These are phyloP conservation scores for Cladosporium colombiae DNA, from an alignment of 2,329 filamentous ascomycete species.

Conservation along the genomic window DNA sequence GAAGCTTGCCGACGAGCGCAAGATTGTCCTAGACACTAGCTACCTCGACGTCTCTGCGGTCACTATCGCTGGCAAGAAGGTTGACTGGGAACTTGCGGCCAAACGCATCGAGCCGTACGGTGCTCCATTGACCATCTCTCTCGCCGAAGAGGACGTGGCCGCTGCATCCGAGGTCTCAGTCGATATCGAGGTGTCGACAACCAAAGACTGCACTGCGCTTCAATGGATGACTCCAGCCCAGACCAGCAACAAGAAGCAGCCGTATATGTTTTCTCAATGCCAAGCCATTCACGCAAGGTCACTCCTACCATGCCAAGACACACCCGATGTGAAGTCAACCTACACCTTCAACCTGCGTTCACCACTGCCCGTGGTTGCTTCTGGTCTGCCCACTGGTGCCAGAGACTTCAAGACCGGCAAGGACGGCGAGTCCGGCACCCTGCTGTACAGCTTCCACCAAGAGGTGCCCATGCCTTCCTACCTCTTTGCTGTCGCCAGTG, in stretches of 20 bases:
- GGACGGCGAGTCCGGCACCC: constrained; percentile 55
- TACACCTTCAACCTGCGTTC: constrained; percentile 87
- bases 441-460: constrained; percentile 83
- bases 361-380: constrained; percentile 85
- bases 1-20: constrained; percentile 70
- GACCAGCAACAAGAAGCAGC: constrained; percentile 92
- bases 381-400: constrained; percentile 66
- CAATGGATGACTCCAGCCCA: constrained; percentile 95
- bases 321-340: constrained; percentile 95
- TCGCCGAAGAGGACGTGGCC: constrained; percentile 46
- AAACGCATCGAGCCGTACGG: constrained; percentile 72
- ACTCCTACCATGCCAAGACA: constrained; percentile 95
- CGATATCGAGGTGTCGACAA: constrained; percentile 65
- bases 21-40: constrained; percentile 85
- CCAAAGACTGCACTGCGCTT: constrained; percentile 82
- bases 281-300: constrained; percentile 95
- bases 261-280: constrained; percentile 98
- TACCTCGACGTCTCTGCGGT: constrained; percentile 73
- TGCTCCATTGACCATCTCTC: constrained; percentile 64
- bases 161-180: constrained; percentile 38
- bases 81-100: constrained; percentile 70
- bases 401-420: constrained; percentile 54
- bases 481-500: constrained; percentile 83
- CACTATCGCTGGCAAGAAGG: constrained; percentile 64
- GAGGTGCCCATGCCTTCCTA: constrained; percentile 92